Evolutionary conservation across 139 green algal species (phyloP), one percentile per base, ranked within the genome.

Genomic region (Chara braunii): DNA sequence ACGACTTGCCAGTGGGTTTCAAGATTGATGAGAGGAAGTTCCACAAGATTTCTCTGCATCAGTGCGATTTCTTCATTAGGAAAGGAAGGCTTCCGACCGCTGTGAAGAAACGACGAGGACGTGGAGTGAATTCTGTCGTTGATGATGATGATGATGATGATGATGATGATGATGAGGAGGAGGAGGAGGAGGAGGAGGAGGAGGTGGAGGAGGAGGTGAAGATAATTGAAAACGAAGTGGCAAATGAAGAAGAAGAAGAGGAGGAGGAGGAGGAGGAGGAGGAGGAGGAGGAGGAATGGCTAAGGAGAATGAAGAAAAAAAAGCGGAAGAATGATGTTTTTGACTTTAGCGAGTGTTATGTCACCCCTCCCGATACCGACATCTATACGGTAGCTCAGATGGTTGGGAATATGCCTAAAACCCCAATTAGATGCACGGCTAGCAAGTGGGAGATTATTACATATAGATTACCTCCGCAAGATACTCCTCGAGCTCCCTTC

Each of bases 11-110:
- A n/a, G 51, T 71, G 9, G 62, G 66, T 2, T 70, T 69, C 51
- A 69, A 55, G 11, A 71, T 71, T 37, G 62, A 69, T 9, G 37
- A 63, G 54, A 42, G 18, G 22, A 26, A 70, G 9, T 71, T 71
- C 22, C 62, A 71, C 51, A 43, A 37, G 26, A 70, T 71, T 40
- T 28, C 28, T 26, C 7, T 71, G n/a, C 53, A 70, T n/a, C 29
- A 26, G 7, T 71, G 62, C 51, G 62, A 71, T 54, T 70, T 71
- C 42, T 71, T 71, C 54, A 30, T 71, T 18, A 51, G 62, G 14
- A 37, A 14, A 43, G 62, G 3, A 33, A 36, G 9, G 62, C 64
- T 23, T 18, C 2, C 3, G 51, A 70, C 51, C n/a, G n/a, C n/a
- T n/a, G n/a, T n/a, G n/a, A n/a, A n/a, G n/a, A n/a, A n/a, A n/a